These are phyloP conservation scores for Agrocybe chaxingu DNA, from an alignment of 768 basidiomycete species.

Conservation along the genomic window DNA sequence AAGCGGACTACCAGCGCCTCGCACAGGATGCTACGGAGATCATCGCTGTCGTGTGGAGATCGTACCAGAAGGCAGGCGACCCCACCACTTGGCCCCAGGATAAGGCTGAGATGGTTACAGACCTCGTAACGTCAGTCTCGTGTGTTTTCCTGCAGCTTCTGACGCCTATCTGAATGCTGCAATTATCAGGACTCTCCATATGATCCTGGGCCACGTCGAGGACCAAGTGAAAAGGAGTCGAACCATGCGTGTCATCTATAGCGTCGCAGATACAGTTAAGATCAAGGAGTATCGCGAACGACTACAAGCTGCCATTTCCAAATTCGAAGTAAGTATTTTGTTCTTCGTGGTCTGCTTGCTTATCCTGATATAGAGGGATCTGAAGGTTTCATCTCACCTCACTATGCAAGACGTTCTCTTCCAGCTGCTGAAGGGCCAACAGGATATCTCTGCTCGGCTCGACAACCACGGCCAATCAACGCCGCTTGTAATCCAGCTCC, in stretches of 20 bases:
- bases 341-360: not conserved
- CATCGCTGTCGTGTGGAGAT: slow-evolving; percentile 7
- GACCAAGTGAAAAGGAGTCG: not conserved
- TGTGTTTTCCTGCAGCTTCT: too few relatives aligned
- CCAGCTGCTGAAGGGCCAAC: not conserved
- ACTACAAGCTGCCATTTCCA: not conserved
- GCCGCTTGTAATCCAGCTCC: too few relatives aligned
- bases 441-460: too few relatives aligned
- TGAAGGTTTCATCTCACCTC: not conserved
- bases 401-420: not conserved
- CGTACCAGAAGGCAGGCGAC: not conserved
- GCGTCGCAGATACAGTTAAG: not conserved
- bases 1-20: slow-evolving; percentile 1
- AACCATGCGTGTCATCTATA: not conserved
- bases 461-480: too few relatives aligned
- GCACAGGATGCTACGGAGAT: slow-evolving; percentile 1
- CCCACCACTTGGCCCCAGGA: too few relatives aligned
- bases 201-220: not conserved
- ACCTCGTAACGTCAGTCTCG: too few relatives aligned
- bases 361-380: not conserved
- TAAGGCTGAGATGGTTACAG: too few relatives aligned
- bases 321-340: not conserved
- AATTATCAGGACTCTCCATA: not conserved
- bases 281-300: slow-evolving; percentile 1
- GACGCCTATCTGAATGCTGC: too few relatives aligned